A percentile compares a stretch with the other conserved stretches of the same genome.
Evolutionary conservation across 257 asterid species (phyloP).

Genomic region (Fraxinus excelsior): DNA sequence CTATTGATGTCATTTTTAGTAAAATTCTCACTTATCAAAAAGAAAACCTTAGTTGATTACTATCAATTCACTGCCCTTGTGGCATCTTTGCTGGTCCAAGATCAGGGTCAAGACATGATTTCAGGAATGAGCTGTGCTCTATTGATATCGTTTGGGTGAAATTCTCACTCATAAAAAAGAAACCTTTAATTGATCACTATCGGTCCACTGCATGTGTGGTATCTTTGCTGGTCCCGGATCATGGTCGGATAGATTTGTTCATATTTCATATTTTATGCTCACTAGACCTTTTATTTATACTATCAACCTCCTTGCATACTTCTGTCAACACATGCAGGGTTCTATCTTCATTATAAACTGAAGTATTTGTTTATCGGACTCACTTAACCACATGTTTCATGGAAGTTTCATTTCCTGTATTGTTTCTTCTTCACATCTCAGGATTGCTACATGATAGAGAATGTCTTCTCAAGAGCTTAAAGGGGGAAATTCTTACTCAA

Average conservation of each 20-base stretch:
- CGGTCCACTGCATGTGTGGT: background rate
- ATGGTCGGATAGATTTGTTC: background rate
- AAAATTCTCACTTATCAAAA: background rate
- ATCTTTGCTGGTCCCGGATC: background rate
- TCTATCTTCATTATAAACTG: background rate
- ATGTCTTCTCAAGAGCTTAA: constrained; percentile 89
- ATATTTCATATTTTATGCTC: background rate
- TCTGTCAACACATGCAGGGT: background rate
- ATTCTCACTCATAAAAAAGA: background rate
- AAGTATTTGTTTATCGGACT: background rate
- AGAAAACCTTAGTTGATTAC: background rate
- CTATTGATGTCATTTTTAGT: background rate
- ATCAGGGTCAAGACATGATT: background rate
- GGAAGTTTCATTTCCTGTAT: constrained; percentile 5
- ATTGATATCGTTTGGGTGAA: background rate
- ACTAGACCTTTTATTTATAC: background rate
- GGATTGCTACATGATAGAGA: constrained; percentile 95
- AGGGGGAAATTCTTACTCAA: constrained; percentile 89
- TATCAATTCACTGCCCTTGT: background rate
- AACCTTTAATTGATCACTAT: background rate
- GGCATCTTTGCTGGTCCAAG: background rate
- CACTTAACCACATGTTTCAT: background rate
- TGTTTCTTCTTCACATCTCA: constrained; percentile 32
- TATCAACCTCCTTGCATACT: background rate
- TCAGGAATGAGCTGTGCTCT: background rate